Base-by-base conservation (phyloP, 192 early-diverging fungal genomes). In the Coemansia sp. region DNA sequence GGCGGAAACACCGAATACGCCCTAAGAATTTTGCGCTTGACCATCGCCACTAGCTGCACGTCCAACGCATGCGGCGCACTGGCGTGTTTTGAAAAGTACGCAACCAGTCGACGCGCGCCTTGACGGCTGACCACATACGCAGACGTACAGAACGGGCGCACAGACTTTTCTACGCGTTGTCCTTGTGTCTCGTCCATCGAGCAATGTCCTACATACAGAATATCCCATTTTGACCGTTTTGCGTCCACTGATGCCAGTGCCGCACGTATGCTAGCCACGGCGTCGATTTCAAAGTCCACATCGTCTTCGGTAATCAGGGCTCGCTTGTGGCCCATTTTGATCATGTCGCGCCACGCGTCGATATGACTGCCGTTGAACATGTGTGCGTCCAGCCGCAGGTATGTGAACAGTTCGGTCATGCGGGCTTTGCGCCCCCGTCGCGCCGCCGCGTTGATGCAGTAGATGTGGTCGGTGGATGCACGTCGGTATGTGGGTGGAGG, bases 241-340 rank as follows among this genome's bases (percentile, higher is more conserved):
- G 28, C 31, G 18, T 61, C 46, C 12, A 75, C 40, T 3, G 54
- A 14, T 0, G 47, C 50, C 15, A 80, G 37, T 0, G 76, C 63
- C n/a, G 52, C 61, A 12, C 23, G 48, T 15, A 78, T 70, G 4
- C 50, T 58, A 0, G 56, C 38, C 0, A 70, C 50, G 0, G 71
- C 57, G 63, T 66, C 63, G 9, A 77, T 14, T 36, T 80, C 77
- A 61, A 84, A 79, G 53, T 84, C 79, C 3, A 84, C 44, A 51
- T 84, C 74, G 48, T 84, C 82, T 24, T 84, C 82, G 18, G 81
- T 14, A 4, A 84, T 57, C 9, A 84, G 60, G 2, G 79, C 74
- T 9, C 56, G 66, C 3, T 54, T 50, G 59, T 68, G 66, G 3
- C 66, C 70, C 18, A 58, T 61, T 58, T 66, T 67, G 31, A 81